Base-by-base conservation (phyloP, 495 filamentous ascomycete species). In the Hypoxylon fragiforme region DNA sequence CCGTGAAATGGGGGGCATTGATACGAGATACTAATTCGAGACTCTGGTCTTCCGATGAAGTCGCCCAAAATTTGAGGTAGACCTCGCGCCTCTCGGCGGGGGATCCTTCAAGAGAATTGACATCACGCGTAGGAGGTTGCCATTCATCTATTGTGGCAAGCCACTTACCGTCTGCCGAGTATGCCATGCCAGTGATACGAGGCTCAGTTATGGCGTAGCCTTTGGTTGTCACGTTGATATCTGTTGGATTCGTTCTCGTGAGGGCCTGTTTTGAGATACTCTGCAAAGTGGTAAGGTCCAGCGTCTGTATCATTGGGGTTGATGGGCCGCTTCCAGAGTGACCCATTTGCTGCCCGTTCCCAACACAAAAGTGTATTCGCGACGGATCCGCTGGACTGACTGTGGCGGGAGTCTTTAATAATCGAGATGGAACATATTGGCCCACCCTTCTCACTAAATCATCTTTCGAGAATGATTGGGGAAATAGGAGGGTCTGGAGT, bases 111-210 rank as follows among this genome's bases (percentile, higher is more conserved):
- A 65, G 46, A 22, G 74, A 70, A 32, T 76, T 72, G n/a, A 87
- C 42, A 59, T 92, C 89, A 46, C 77, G 74, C 21, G 71, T 69
- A 14, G 85, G 82, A 14, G 91, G 91, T 41, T 75, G 79, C 94
- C 94, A 99, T 50, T 87, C 85, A 63, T 99, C 95, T 3, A 95
- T 80, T 0, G 89, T 96, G 28, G 89, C 91, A 54, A 99, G 78
- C 94, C 94, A 99, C 56, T 84, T 80, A 1, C 91, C 92, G 66
- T 97, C 86, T 19, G 77, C 66, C 16, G 87, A 89, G 50, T 92
- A 79, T 43, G 82, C 77, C 47, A 99, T 70, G 40, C 84, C 80
- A 9, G 78, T 85, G 37, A 95, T 78, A 54, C 86, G 83, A 6
- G 94, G 92, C 50, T 95, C 84, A 1, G 76, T 66, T 37, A 97